Conservation (phyloP, 192 early-diverging fungal species). For the Entrophospora sp. region DNA sequence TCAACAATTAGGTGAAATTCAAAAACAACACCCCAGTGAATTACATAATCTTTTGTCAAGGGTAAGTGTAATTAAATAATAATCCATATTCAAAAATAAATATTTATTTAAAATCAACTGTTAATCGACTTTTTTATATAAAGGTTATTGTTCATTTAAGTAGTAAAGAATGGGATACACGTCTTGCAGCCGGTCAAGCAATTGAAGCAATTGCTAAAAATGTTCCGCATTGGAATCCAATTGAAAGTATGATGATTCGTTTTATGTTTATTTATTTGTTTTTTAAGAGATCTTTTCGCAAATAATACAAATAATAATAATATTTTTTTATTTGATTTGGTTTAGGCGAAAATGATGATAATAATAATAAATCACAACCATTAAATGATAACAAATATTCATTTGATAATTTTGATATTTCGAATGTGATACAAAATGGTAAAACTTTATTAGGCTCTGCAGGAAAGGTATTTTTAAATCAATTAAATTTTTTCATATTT, state of each 20-base stretch:
- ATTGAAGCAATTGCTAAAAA: conserved; percentile 85
- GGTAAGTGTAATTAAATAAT: too few species aligned
- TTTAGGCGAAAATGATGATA: too few species aligned
- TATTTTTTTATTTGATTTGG: too few species aligned
- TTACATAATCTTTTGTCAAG: conserved; percentile 79
- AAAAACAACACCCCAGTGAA: conserved; percentile 89
- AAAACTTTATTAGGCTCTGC: conserved; percentile 72
- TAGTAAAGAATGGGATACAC: conserved; percentile 90
- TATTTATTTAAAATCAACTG: too few species aligned
- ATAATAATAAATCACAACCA: too few species aligned
- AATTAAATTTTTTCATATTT: too few species aligned
- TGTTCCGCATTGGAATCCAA: conserved; percentile 79
- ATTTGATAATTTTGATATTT: conserved; percentile 80
- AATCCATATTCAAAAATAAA: too few species aligned
- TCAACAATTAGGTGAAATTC: conserved; percentile 90
- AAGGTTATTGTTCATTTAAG: conserved; percentile 79
- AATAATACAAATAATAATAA: too few species aligned
- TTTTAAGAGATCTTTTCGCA: too few species aligned
- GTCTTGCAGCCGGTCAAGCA: conserved; percentile 86
- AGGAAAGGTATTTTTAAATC: conserved; percentile 54
- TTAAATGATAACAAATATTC: conserved; percentile 46
- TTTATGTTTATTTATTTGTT: not conserved
- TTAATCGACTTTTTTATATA: too few species aligned
- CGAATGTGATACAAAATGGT: conserved; percentile 68
- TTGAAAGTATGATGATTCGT: conserved; percentile 12